Percentiles rank a stretch among this genome's conserved stretches.
These are phyloP conservation scores for Graphilbum sp. DNA, from an alignment of 2,329 filamentous ascomycete genomes.

Conservation along the genomic window DNA sequence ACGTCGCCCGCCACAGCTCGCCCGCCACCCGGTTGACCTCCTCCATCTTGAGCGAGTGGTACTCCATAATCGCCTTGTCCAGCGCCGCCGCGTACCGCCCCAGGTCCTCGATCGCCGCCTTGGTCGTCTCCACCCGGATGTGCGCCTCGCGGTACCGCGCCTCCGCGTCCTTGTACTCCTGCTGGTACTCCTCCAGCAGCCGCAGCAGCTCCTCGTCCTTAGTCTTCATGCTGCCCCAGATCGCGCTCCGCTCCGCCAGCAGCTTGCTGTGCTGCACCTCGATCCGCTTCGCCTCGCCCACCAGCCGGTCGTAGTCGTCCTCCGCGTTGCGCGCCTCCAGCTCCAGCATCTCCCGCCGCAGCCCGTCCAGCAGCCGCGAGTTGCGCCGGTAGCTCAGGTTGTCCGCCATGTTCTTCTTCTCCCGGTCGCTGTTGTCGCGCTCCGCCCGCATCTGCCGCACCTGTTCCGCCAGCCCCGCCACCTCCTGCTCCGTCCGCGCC, in stretches of 20 bases:
- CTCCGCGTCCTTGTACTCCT: conserved; percentile 72
- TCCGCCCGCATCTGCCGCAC: conserved; percentile 67
- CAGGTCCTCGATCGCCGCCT: conserved; percentile 82
- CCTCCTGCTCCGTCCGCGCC: conserved; percentile 47
- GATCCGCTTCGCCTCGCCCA: conserved; percentile 48
- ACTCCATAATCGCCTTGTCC: conserved; percentile 95
- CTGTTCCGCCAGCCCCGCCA: conserved; percentile 46
- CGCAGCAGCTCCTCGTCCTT: conserved; percentile 68
- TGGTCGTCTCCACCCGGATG: conserved; percentile 81
- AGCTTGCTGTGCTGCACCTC: conserved; percentile 54
- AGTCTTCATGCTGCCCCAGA: conserved; percentile 64
- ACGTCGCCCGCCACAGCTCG: conserved; percentile 94
- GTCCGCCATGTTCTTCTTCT: conserved; percentile 73
- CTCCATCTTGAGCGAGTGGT: conserved; percentile 92
- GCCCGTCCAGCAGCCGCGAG: conserved; percentile 46
- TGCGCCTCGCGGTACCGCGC: conserved; percentile 71
- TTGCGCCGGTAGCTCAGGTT: conserved; percentile 77
- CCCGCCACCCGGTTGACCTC: conserved; percentile 91
- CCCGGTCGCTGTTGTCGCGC: conserved; percentile 62
- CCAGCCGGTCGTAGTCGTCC: conserved; percentile 63
- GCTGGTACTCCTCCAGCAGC: conserved; percentile 64
- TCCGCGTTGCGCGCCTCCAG: conserved; percentile 67
- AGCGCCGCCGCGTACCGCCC: conserved; percentile 68
- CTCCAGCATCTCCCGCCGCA: conserved; percentile 54
- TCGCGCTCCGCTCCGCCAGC: conserved; percentile 53